Conservation (phyloP, 371 early-diverging fungal species). For the Apophysomyces ossiformis region DNA sequence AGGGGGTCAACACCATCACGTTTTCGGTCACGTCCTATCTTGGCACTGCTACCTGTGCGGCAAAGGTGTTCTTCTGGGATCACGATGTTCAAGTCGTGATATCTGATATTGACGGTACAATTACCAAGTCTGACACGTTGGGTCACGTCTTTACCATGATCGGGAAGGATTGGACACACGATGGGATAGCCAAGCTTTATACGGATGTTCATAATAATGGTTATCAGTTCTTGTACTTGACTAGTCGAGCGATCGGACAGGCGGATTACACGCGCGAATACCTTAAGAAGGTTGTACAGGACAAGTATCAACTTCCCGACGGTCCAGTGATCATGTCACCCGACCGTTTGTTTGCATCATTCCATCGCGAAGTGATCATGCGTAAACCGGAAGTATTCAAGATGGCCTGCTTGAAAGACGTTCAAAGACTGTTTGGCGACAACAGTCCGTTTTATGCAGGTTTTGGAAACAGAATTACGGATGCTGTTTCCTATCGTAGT, state of each 20-base stretch:
- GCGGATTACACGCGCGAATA: constrained; percentile 93
- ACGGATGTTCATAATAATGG: constrained; percentile 95
- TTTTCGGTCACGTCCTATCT: constrained; percentile 88
- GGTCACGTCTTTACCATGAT: constrained; percentile 98
- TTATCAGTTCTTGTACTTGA: constrained; percentile 97
- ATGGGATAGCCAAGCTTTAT: constrained; percentile 96
- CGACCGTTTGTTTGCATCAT: constrained; percentile 92
- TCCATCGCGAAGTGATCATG: constrained; percentile 95
- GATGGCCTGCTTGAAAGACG: constrained; percentile 95
- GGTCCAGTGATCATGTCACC: constrained; percentile 99
- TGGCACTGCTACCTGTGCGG: constrained; percentile 78
- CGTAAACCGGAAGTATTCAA: constrained; percentile 98
- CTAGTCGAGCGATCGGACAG: constrained; percentile 97
- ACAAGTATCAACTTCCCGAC: constrained; percentile 87
- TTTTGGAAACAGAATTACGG: constrained; percentile 97
- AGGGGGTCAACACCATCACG: constrained; percentile 89
- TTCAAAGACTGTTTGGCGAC: constrained; percentile 83
- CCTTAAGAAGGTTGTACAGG: constrained; percentile 90
- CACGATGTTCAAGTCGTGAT: constrained; percentile 91
- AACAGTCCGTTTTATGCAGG: constrained; percentile 96
- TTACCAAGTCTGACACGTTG: constrained; percentile 98
- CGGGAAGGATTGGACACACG: constrained; percentile 99
- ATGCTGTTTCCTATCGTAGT: constrained; percentile 93
- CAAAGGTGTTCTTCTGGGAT: constrained; percentile 92
- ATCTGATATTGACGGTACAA: constrained; percentile 99